Evolutionary conservation across 2,329 filamentous ascomycete genomes (phyloP), one percentile per base, ranked within the genome.

Genomic region (Aspergillus pseudoglaucus): DNA sequence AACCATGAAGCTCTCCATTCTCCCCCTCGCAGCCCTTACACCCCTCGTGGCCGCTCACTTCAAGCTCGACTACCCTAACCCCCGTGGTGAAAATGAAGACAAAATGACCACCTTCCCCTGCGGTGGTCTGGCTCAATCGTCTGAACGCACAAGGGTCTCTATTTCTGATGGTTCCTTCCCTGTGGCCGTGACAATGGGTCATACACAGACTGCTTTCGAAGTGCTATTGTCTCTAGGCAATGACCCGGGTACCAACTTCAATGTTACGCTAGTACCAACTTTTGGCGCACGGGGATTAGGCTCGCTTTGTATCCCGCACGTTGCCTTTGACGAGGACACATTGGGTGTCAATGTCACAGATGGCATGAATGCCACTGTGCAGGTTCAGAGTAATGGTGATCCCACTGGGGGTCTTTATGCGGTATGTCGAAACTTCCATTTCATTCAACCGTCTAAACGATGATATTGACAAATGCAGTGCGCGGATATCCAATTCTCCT

Each of bases 401-500:
- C 72, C 70, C 3, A 77, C 74, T 17, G 76, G 74, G 35, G 82
- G 84, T 14, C 69, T 90, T 27, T 90, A 88, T 68, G 86, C 84
- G 67, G 77, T 80, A 65, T 59, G 75, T 58, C 14, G 14, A 25
- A 17, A 40, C 35, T 46, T 4, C 5, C 40, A 7, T 42, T 25
- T 8, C n/a, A 10, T 10, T 2, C 20, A 15, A 25, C 10, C n/a
- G n/a, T n/a, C 12, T 4, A 23, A 15, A 42, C 14, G 40, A 49
- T 27, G 1, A 30, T 30, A 4, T 10, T 30, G 39, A 46, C 12
- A 42, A 44, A 46, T 42, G 35, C 46, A 85, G 82, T 90, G 87
- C 66, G 83, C 85, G 60, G 86, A 90, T 58, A 80, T 90, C 55
- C 83, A 79, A 22, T 84, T 90, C 70, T 77, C 75, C 27, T 69